Percentiles rank a stretch among this genome's conserved stretches.
These are phyloP conservation scores for Tetraselmis chui DNA, from an alignment of 139 green algal genomes.

Conservation along the genomic window DNA sequence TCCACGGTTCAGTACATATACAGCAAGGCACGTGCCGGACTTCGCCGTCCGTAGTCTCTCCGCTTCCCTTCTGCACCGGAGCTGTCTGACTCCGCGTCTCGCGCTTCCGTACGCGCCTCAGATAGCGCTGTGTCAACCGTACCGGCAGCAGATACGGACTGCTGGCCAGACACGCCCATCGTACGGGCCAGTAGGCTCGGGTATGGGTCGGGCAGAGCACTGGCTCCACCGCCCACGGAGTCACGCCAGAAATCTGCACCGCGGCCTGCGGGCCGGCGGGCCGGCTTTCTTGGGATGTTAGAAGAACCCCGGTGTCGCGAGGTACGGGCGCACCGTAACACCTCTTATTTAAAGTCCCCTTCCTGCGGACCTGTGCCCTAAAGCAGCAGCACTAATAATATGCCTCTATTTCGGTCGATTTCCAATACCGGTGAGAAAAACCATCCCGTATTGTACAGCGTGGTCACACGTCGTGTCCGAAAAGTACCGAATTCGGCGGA, in stretches of 20 bases:
- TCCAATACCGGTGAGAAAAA: too few species aligned
- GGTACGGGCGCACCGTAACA: too few species aligned
- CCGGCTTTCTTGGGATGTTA: neutral
- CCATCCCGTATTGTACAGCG: too few species aligned
- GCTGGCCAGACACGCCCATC: neutral
- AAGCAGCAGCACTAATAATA: too few species aligned
- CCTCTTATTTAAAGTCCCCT: too few species aligned
- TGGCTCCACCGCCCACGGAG: neutral
- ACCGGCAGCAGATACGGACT: neutral
- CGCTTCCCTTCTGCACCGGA: neutral
- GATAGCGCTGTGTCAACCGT: neutral
- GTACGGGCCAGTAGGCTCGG: neutral
- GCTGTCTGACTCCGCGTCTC: neutral
- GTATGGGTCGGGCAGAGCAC: neutral
- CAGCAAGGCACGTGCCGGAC: neutral
- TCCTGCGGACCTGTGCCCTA: too few species aligned
- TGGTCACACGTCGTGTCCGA: too few species aligned
- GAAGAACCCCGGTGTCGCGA: too few species aligned
- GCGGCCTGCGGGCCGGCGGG: neutral
- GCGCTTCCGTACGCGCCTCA: neutral
- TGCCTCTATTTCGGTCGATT: too few species aligned
- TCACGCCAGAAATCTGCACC: neutral
- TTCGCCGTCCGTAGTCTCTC: neutral
- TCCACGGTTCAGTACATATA: too few species aligned
- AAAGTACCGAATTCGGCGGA: too few species aligned